Conservation (phyloP, 1,139 yeast genomes). For the Saccharomyces hybrid region DNA sequence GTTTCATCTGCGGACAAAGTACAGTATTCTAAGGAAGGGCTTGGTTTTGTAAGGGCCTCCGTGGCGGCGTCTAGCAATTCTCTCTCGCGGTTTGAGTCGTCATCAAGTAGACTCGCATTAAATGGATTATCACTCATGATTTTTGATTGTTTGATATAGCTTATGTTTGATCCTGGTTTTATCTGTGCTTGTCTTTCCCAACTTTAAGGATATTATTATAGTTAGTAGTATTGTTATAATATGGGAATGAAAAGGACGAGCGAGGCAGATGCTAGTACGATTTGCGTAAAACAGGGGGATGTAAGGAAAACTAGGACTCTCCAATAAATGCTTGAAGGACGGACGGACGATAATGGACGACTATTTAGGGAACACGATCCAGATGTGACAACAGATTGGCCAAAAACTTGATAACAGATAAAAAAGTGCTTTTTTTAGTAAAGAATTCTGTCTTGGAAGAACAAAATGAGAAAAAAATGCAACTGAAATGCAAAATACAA, state of each 20-base stretch:
- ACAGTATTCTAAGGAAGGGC: constrained; percentile 41
- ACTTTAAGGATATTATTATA: neutral
- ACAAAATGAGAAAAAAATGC: neutral
- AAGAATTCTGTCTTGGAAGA: neutral
- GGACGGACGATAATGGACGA: neutral
- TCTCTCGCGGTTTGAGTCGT: constrained; percentile 5
- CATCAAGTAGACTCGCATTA: constrained; percentile 19
- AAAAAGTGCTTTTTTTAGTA: neutral
- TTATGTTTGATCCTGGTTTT: neutral
- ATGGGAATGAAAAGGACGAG: neutral
- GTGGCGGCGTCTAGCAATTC: constrained; percentile 13
- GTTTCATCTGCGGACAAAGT: constrained; percentile 56
- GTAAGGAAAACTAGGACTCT: neutral
- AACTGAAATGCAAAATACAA: neutral
- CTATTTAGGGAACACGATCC: neutral
- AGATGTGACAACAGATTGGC: neutral
- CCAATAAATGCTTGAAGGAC: neutral
- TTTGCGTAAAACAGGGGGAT: too few relatives aligned
- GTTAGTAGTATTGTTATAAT: neutral
- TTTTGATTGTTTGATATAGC: too few relatives aligned
- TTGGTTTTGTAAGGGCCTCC: constrained; percentile 26
- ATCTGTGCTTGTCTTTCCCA: neutral
- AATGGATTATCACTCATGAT: constrained; percentile 30
- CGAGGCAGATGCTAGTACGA: neutral
- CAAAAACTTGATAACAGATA: neutral